A percentile compares a stretch with the other conserved stretches of the same genome.
phyloP scores from a whole-genome alignment of 2,329 filamentous ascomycete species.

The Aschersonia sp. region DNA sequence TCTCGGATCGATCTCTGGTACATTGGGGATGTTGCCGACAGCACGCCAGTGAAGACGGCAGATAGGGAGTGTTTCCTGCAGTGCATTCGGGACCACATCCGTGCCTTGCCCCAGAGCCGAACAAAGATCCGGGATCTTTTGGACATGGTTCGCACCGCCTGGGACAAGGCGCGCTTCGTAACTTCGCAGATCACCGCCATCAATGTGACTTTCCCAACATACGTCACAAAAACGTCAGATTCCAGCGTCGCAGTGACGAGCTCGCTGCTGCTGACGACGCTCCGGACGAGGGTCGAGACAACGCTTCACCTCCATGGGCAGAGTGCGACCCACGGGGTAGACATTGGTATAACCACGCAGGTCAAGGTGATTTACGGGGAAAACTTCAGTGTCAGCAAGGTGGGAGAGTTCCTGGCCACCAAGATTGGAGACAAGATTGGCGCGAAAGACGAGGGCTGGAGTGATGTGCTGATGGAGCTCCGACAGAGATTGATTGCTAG shows the following conservation, averaged over 20 bases:
- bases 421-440: slow-evolving; percentile 29
- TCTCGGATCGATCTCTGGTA: slow-evolving; percentile 56
- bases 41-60: slow-evolving; percentile 39
- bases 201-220: slow-evolving; percentile 49
- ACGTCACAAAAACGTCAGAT: slow-evolving; percentile 48
- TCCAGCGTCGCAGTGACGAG: slow-evolving; percentile 46
- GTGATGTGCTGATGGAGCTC: slow-evolving; percentile 39
- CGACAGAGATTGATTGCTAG: slow-evolving; percentile 39
- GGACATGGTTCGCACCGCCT: slow-evolving; percentile 41
- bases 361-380: slow-evolving; percentile 64
- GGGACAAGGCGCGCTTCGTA: slow-evolving; percentile 49
- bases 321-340: slow-evolving; percentile 31
- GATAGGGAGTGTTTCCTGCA: slow-evolving; percentile 66
- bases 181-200: slow-evolving; percentile 47
- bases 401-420: slow-evolving; percentile 53
- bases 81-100: slow-evolving; percentile 53
- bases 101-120: slow-evolving; percentile 42
- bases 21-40: slow-evolving; percentile 42
- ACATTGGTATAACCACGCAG: slow-evolving; percentile 36
- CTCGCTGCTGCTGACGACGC: slow-evolving; percentile 45
- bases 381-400: slow-evolving; percentile 59
- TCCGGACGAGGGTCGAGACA: slow-evolving; percentile 57
- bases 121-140: slow-evolving; percentile 46
- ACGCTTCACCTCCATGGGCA: slow-evolving; percentile 38
- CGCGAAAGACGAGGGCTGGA: slow-evolving; percentile 31